phyloP scores from a whole-genome alignment of 148 eudicot species.

The Spergularia bocconei region DNA sequence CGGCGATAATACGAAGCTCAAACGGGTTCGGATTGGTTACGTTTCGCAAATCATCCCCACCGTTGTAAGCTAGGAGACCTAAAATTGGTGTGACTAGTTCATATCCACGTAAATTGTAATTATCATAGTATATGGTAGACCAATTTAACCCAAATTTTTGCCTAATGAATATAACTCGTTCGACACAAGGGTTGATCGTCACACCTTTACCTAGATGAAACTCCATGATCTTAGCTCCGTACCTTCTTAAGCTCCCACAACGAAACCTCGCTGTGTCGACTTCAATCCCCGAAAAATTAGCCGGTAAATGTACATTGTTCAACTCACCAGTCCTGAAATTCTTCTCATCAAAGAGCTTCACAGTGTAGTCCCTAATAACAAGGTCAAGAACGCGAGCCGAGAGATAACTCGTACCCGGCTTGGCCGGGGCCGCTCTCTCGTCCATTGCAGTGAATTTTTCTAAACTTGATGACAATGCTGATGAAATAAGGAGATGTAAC shows the following conservation, averaged over 20 bases:
- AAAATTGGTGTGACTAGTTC: slow-evolving; percentile 68
- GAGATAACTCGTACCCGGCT: slow-evolving; percentile 32
- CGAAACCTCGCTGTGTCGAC: slow-evolving; percentile 52
- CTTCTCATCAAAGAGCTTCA: slow-evolving; percentile 34
- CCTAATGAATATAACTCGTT: slow-evolving; percentile 57
- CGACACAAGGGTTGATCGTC: slow-evolving; percentile 59
- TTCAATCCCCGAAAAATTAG: slow-evolving; percentile 62
- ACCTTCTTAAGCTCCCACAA: slow-evolving; percentile 76
- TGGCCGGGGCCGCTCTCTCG: slow-evolving; percentile 28
- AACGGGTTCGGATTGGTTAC: slow-evolving; percentile 41
- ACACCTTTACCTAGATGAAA: slow-evolving; percentile 49
- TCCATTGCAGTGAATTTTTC: slow-evolving; percentile 17
- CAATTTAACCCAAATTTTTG: slow-evolving; percentile 60
- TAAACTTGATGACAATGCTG: slow-evolving; percentile 24
- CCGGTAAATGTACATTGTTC: slow-evolving; percentile 46
- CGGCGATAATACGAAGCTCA: slow-evolving; percentile 54
- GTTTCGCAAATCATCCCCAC: slow-evolving; percentile 42
- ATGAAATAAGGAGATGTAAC: slow-evolving; percentile 35
- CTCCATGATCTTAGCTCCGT: slow-evolving; percentile 65
- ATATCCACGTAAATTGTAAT: slow-evolving; percentile 56
- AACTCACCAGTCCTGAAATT: slow-evolving; percentile 51
- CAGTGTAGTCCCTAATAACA: slow-evolving; percentile 66
- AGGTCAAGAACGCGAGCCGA: slow-evolving; percentile 75
- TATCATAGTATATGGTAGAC: slow-evolving; percentile 53
- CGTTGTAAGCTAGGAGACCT: slow-evolving; percentile 74